Percentiles rank a stretch among this genome's conserved stretches.
These are phyloP conservation scores for Candida smagusa DNA, from an alignment of 1,139 yeast genomes.

Conservation along the genomic window DNA sequence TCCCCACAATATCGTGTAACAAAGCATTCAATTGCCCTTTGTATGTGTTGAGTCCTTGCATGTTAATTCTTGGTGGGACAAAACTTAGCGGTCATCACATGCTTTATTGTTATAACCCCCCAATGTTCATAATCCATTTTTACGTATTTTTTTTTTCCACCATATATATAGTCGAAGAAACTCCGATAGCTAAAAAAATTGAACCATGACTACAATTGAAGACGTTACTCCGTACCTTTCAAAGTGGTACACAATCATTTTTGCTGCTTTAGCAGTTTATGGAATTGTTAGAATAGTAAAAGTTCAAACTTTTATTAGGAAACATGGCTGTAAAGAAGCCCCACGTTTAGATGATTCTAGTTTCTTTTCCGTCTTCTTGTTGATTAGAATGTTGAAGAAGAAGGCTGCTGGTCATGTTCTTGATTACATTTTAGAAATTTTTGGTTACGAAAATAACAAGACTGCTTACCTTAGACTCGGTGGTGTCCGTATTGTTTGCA, in stretches of 20 bases:
- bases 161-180: no score
- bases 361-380: slow-evolving; percentile 7
- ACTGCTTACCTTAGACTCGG: slow-evolving; percentile 10
- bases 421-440: slow-evolving; percentile 8
- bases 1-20: no score
- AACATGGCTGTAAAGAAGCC: slow-evolving; percentile 21
- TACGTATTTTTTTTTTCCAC: no score
- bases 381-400: slow-evolving; percentile 8
- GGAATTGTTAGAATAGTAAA: slow-evolving; percentile 9
- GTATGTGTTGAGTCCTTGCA: no score
- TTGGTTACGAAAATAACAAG: slow-evolving; percentile 2
- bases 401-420: slow-evolving; percentile 12
- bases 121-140: no score
- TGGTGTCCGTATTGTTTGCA: slow-evolving; percentile 14
- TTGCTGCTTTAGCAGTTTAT: slow-evolving; percentile 11
- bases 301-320: slow-evolving; percentile 12
- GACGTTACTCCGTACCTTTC: slow-evolving; percentile 10
- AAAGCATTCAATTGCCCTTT: no score
- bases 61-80: no score
- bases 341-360: slow-evolving; percentile 7
- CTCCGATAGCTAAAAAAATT: no score
- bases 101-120: no score
- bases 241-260: slow-evolving; percentile 15
- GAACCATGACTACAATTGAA: slow-evolving; percentile 5
- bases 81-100: no score